A percentile compares a stretch with the other conserved stretches of the same genome.
Conservation (phyloP, 306 rosid genomes). For the Rosa rugosa region DNA sequence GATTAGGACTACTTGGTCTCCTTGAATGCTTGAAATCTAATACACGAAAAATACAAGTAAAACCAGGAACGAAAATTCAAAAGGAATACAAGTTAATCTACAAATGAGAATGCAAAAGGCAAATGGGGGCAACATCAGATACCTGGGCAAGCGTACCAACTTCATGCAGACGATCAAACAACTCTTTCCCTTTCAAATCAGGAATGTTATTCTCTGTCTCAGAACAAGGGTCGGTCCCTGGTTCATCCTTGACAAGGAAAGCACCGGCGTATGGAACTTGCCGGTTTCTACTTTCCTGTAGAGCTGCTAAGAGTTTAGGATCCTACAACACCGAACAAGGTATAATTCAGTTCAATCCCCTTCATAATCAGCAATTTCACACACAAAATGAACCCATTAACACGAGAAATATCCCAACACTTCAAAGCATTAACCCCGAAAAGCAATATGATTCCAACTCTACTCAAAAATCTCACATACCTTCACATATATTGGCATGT, state of each 20-base stretch:
- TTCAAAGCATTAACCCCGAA: not conserved
- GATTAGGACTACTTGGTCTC: slow-evolving; percentile 84
- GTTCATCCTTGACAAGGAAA: slow-evolving; percentile 89
- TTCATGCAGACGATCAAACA: slow-evolving; percentile 87
- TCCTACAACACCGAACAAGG: slow-evolving; percentile 51
- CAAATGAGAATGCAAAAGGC: not conserved
- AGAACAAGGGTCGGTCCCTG: slow-evolving; percentile 65
- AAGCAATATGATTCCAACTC: not conserved
- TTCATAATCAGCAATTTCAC: not conserved
- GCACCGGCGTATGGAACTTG: slow-evolving; percentile 99
- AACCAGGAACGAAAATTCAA: not conserved
- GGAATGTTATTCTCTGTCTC: slow-evolving; percentile 66
- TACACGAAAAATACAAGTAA: slow-evolving; percentile 5
- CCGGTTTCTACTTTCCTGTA: slow-evolving; percentile 81
- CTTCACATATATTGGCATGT: slow-evolving; percentile 96
- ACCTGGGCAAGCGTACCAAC: slow-evolving; percentile 99
- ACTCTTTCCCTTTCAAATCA: slow-evolving; percentile 75
- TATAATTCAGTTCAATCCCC: slow-evolving; percentile 5
- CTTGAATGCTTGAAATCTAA: slow-evolving; percentile 94
- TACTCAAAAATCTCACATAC: slow-evolving; percentile 40
- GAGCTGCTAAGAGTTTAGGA: slow-evolving; percentile 81
- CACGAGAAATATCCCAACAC: not conserved
- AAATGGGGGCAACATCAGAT: slow-evolving; percentile 15
- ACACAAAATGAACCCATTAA: too few relatives aligned
- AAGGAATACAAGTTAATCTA: not conserved